phyloP scores from a whole-genome alignment of 1,284 basidiomycete genomes.

The Naganishia liquefaciens region DNA sequence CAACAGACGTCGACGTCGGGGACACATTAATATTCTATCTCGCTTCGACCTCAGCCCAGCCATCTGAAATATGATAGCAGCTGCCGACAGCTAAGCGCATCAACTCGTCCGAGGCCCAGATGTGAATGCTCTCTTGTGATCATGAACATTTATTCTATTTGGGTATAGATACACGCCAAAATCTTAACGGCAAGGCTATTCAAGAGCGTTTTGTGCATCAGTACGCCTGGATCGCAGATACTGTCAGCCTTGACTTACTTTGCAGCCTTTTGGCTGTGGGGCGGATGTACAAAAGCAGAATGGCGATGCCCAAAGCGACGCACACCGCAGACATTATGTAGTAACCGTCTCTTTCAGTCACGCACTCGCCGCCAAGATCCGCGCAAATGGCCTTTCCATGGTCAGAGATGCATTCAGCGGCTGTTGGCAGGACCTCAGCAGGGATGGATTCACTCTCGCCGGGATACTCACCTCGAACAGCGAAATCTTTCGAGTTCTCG shows the following conservation, averaged over 20 bases:
- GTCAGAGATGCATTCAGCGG: constrained; percentile 83
- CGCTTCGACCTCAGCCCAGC: no score
- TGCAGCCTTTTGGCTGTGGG: constrained; percentile 83
- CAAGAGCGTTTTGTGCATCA: neutral
- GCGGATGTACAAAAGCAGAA: constrained; percentile 75
- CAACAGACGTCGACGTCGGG: no score
- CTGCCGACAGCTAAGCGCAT: no score
- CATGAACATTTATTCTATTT: constrained; percentile 2
- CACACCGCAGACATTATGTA: constrained; percentile 82
- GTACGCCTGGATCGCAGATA: neutral
- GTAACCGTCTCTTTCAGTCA: constrained; percentile 86
- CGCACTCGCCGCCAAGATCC: constrained; percentile 74
- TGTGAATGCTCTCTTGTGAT: neutral
- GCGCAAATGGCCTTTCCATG: constrained; percentile 78
- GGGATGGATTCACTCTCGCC: no score
- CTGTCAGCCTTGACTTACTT: constrained; percentile 12
- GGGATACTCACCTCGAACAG: constrained; percentile 62
- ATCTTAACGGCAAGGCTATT: constrained; percentile 6
- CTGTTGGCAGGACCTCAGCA: constrained; percentile 50
- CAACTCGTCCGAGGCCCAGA: no score
- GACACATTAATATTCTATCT: no score
- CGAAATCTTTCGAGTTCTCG: constrained; percentile 59
- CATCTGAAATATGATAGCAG: no score
- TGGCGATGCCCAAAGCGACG: constrained; percentile 68
- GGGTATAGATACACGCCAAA: constrained; percentile 20